These are phyloP conservation scores for Mycena galericulata DNA, from an alignment of 768 basidiomycete genomes.

Conservation along the genomic window DNA sequence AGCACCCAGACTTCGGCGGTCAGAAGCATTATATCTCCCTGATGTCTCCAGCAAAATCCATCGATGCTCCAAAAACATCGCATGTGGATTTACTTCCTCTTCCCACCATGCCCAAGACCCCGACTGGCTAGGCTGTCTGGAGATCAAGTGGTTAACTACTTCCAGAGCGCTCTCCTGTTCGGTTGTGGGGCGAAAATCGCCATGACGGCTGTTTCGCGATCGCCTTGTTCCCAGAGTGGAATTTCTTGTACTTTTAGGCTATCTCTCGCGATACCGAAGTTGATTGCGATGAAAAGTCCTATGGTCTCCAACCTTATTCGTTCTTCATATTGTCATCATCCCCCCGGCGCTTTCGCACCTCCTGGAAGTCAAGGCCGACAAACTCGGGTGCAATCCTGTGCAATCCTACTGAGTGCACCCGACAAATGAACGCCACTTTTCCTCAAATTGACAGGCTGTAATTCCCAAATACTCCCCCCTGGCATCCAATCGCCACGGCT, in stretches of 20 bases:
- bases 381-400: too few species aligned
- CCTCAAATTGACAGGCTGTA: too few species aligned
- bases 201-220: neutral
- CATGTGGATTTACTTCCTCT: too few species aligned
- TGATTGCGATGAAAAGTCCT: neutral
- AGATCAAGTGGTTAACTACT: neutral
- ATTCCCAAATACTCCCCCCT: too few species aligned
- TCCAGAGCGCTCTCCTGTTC: neutral
- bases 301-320: neutral
- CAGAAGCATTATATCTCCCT: too few species aligned
- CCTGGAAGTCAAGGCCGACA: neutral
- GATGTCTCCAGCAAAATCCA: too few species aligned
- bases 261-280: neutral
- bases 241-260: slow-evolving; percentile 14
- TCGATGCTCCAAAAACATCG: too few species aligned
- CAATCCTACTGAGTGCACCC: neutral
- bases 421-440: neutral
- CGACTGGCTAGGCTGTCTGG: neutral
- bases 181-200: neutral
- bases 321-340: slow-evolving; percentile 5
- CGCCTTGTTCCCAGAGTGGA: slow-evolving; percentile 21
- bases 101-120: slow-evolving; percentile 13
- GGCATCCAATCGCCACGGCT: neutral
- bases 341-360: neutral
- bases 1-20: too few species aligned